Base-by-base conservation (phyloP, 2,329 filamentous ascomycete species). In the Fusarium continuum region DNA sequence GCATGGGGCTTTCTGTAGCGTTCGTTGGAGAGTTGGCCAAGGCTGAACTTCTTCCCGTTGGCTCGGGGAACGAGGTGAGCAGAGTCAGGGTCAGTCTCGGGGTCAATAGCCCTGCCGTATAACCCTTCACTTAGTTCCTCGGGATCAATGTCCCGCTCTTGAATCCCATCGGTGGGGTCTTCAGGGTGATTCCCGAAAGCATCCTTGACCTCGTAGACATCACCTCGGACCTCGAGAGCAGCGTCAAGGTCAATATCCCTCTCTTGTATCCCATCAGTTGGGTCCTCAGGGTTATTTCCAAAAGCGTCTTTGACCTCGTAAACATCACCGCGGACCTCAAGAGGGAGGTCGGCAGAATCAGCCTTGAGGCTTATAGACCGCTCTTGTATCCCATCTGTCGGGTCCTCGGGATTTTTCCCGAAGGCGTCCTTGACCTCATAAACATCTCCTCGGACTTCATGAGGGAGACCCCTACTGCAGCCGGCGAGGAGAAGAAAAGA, bases 11-110 rank as follows among this genome's bases (percentile, higher is more conserved):
- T 70, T 8, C 59, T 57, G 61, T 74, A 80, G 0, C 61, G 46
- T 1, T 59, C 43, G 55, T 82, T 83, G 32, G 54, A 57, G 4
- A 78, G 64, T 16, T 78, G 73, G 1, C 62, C 38, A 10, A 81
- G 38, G 1, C 64, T 63, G 45, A 77, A 76, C 3, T 48, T 56
- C 22, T 70, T 61, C 17, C 61, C 59, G 2, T 55, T 26, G 26
- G 43, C 49, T 2, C 63, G 23, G 16, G 55, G 40, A 8, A 44
- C 26, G 4, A 55, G 43, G 17, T 68, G 55, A 25, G 49, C 26
- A 5, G 34, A 34, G 7, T 53, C 45, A 6, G 56, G 47, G n/a
- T 55, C 23, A 20, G 32, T 31, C 22, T 60, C 26, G 19, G 11
- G 19, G n/a, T 59, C 55, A 4, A 59, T 17, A 32, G 38, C 54